Percentiles rank a stretch among this genome's conserved stretches.
Evolutionary conservation across 352 stramenopile species (phyloP).

Genomic region (Globisporangium iwayamae): DNA sequence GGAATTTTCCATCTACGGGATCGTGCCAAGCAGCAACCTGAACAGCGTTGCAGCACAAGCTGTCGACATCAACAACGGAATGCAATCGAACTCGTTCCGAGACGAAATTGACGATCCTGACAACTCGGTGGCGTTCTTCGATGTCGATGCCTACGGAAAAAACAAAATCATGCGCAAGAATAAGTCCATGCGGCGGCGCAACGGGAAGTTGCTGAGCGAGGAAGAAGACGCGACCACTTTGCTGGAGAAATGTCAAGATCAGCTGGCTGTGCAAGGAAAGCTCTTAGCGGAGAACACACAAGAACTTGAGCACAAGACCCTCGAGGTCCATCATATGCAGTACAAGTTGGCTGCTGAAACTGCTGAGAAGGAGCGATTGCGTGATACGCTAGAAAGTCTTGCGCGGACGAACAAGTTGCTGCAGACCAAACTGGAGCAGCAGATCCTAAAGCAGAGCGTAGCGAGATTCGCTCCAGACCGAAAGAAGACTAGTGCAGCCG

Average conservation of each 20-base stretch:
- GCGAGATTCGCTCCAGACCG: slow-evolving; percentile 25
- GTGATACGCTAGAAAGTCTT: slow-evolving; percentile 45
- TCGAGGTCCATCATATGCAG: slow-evolving; percentile 43
- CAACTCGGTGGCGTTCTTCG: slow-evolving; percentile 49
- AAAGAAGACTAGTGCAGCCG: slow-evolving; percentile 13
- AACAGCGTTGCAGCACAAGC: slow-evolving; percentile 64
- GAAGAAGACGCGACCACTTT: slow-evolving; percentile 27
- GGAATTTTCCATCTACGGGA: slow-evolving; percentile 58
- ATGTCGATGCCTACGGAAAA: slow-evolving; percentile 35
- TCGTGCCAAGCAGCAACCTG: slow-evolving; percentile 72
- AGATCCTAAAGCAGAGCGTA: slow-evolving; percentile 62
- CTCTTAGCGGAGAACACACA: slow-evolving; percentile 58
- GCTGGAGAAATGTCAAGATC: slow-evolving; percentile 43
- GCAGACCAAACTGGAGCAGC: slow-evolving; percentile 55
- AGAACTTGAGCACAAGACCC: slow-evolving; percentile 50
- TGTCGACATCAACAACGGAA: slow-evolving; percentile 28
- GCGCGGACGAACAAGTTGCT: slow-evolving; percentile 59
- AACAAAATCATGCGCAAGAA: slow-evolving; percentile 44
- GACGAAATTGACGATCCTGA: slow-evolving; percentile 22
- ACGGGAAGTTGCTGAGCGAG: slow-evolving; percentile 24
- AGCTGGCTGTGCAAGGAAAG: slow-evolving; percentile 49
- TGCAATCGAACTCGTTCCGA: slow-evolving; percentile 6
- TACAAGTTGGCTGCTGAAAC: slow-evolving; percentile 28
- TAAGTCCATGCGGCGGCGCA: slow-evolving; percentile 40
- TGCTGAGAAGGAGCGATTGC: slow-evolving; percentile 29